Conservation (phyloP, 2,329 filamentous ascomycete species). For the Geosmithia morbida region DNA sequence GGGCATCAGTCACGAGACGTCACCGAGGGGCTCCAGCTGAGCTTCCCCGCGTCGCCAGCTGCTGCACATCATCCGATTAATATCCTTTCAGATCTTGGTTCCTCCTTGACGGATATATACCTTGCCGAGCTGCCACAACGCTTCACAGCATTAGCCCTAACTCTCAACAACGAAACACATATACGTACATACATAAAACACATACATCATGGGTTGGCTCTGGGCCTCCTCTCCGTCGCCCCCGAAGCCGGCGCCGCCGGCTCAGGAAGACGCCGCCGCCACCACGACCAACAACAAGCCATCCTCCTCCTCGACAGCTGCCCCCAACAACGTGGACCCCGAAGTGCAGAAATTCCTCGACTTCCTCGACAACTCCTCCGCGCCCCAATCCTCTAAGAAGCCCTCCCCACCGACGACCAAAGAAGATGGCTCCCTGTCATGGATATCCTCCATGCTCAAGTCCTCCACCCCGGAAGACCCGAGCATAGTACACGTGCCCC, state of each 20-base stretch:
- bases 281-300: conserved; percentile 4
- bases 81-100: neutral
- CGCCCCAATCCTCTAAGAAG: neutral
- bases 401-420: neutral
- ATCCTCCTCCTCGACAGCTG: conserved; percentile 1
- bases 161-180: neutral
- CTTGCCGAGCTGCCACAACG: neutral
- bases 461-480: conserved; percentile 11
- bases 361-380: conserved; percentile 15
- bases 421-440: conserved; percentile 8
- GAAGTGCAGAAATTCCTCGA: conserved; percentile 41
- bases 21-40: too few species aligned
- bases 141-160: neutral
- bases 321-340: conserved; percentile 28
- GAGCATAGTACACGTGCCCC: conserved; percentile 10
- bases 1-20: neutral
- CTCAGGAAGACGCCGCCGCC: conserved; percentile 6
- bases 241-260: conserved; percentile 11
- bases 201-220: conserved; percentile 43
- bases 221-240: conserved; percentile 33
- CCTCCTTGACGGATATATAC: too few species aligned
- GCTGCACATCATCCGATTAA: neutral
- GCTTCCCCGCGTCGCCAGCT: neutral
- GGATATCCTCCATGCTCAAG: conserved; percentile 13
- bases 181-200: neutral